Evolutionary conservation across 306 rosid genomes (phyloP).

Genomic region (Cyamopsis tetragonoloba): DNA sequence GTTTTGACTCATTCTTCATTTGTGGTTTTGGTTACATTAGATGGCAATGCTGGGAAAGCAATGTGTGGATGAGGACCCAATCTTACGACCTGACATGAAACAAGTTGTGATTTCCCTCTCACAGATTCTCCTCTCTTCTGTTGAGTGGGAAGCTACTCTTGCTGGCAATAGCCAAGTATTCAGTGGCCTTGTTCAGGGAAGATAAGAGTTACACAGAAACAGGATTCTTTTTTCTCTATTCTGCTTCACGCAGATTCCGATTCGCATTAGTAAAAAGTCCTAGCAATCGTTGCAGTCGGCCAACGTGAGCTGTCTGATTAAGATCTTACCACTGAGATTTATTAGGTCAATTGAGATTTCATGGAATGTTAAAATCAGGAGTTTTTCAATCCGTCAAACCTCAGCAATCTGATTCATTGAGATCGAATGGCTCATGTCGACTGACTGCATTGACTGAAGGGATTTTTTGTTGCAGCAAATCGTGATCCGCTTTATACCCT

Average conservation of each 20-base stretch:
- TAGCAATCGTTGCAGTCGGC: too few species aligned
- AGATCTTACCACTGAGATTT: too few species aligned
- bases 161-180: constrained; percentile 98
- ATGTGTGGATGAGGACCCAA: constrained; percentile 94
- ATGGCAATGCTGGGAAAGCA: constrained; percentile 86
- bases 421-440: too few species aligned
- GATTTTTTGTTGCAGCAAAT: too few species aligned
- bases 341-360: too few species aligned
- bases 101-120: constrained; percentile 82
- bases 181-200: constrained; percentile 98
- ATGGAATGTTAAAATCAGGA: too few species aligned
- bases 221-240: constrained; percentile 1
- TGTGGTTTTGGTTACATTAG: constrained; percentile 36
- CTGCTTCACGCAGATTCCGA: too few species aligned
- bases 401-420: too few species aligned
- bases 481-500: constrained; percentile 9
- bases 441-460: too few species aligned
- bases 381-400: too few species aligned
- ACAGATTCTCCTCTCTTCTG: constrained; percentile 81
- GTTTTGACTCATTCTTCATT: not conserved
- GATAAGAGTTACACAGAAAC: constrained; percentile 46
- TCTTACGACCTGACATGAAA: constrained; percentile 88
- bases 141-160: constrained; percentile 99
- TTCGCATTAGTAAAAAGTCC: too few species aligned
- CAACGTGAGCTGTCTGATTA: too few species aligned